A percentile compares a stretch with the other conserved stretches of the same genome.
Evolutionary conservation across 2,329 filamentous ascomycete genomes (phyloP).

Genomic region (Penicillium brasilianum): DNA sequence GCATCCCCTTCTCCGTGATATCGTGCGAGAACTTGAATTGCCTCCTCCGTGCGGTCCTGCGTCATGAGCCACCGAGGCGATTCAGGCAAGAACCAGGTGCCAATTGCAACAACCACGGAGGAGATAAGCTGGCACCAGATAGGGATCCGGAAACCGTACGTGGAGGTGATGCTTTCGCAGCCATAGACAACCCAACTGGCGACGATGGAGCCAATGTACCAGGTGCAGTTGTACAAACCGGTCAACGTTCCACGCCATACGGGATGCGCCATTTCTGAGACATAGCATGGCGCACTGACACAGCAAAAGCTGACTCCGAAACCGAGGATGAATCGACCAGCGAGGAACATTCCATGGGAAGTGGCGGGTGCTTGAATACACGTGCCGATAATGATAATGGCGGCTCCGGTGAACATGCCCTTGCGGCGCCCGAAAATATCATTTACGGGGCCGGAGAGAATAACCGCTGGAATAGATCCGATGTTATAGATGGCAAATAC

Average conservation of each 20-base stretch:
- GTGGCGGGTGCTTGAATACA: slow-evolving; percentile 56
- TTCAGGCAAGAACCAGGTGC: slow-evolving; percentile 53
- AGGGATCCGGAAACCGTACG: slow-evolving; percentile 49
- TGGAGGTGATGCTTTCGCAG: not conserved
- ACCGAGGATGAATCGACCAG: slow-evolving; percentile 58
- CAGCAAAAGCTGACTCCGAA: slow-evolving; percentile 65
- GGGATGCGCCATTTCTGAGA: slow-evolving; percentile 67
- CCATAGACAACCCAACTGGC: slow-evolving; percentile 41
- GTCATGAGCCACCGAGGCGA: slow-evolving; percentile 43
- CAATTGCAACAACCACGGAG: slow-evolving; percentile 49
- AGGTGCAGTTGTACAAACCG: slow-evolving; percentile 60
- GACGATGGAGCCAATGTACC: slow-evolving; percentile 55
- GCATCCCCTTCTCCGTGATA: slow-evolving; percentile 53
- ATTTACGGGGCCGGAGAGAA: slow-evolving; percentile 56
- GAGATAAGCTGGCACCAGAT: slow-evolving; percentile 38
- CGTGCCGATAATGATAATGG: slow-evolving; percentile 59
- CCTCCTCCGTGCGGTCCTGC: slow-evolving; percentile 25
- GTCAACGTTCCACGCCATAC: slow-evolving; percentile 65
- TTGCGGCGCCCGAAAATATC: slow-evolving; percentile 58
- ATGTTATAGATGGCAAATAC: slow-evolving; percentile 61
- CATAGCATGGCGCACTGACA: slow-evolving; percentile 65
- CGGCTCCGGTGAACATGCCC: slow-evolving; percentile 62
- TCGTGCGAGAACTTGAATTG: slow-evolving; percentile 45
- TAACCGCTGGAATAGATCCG: slow-evolving; percentile 51
- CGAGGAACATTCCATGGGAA: slow-evolving; percentile 58